Percentiles rank a stretch among this genome's conserved stretches.
These are phyloP conservation scores for Clarireedia hainanense DNA, from an alignment of 2,329 filamentous ascomycete genomes.

Conservation along the genomic window DNA sequence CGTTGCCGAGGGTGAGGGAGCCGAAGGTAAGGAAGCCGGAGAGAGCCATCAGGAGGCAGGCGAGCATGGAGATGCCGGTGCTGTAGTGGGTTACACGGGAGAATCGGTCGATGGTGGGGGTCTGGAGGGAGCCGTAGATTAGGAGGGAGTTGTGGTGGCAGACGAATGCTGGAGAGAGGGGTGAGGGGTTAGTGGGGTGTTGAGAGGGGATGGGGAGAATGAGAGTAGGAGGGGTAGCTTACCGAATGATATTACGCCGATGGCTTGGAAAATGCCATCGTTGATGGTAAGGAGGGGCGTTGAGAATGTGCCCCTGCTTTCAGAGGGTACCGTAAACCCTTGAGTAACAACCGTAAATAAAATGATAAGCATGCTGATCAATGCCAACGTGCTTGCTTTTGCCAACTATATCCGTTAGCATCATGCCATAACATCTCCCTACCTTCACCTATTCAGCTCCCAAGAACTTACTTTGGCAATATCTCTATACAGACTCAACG, in stretches of 20 bases:
- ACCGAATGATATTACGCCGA: constrained; percentile 98
- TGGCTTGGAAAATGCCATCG: constrained; percentile 83
- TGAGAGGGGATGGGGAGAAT: background rate
- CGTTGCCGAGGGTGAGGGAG: constrained; percentile 84
- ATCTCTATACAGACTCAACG: constrained; percentile 87
- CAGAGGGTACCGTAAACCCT: constrained; percentile 63
- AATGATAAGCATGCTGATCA: constrained; percentile 90
- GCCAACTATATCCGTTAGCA: constrained; percentile 54
- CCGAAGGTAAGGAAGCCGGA: constrained; percentile 90
- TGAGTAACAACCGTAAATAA: constrained; percentile 82
- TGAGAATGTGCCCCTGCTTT: constrained; percentile 63
- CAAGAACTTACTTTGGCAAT: constrained; percentile 72
- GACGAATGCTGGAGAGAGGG: constrained; percentile 45
- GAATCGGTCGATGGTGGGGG: constrained; percentile 93
- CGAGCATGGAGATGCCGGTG: constrained; percentile 81
- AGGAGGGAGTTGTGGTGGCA: constrained; percentile 92
- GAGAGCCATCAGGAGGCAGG: constrained; percentile 81
- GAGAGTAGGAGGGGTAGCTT: constrained; percentile 24
- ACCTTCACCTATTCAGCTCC: background rate
- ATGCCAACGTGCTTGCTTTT: constrained; percentile 87
- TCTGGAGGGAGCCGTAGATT: constrained; percentile 92
- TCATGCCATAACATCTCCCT: background rate
- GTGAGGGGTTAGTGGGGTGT: constrained; percentile 14
- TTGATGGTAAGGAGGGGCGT: constrained; percentile 71
- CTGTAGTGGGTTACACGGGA: constrained; percentile 88